Conservation (phyloP, 371 early-diverging fungal species). For the Sporodiniella umbellata region DNA sequence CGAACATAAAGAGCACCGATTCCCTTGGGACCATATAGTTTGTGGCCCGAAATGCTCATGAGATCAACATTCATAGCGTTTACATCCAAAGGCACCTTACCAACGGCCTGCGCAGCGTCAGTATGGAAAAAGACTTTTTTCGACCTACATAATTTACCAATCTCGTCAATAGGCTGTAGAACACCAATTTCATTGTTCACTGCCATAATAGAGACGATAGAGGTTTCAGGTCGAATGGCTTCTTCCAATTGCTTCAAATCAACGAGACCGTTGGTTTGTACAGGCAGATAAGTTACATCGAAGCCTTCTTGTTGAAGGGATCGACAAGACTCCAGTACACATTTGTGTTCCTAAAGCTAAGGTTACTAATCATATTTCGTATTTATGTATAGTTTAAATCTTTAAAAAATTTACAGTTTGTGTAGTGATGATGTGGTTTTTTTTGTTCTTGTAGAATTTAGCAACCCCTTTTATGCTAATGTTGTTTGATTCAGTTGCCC, state of each 20-base stretch:
- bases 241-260: constrained; percentile 75
- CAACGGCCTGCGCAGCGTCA: constrained; percentile 99
- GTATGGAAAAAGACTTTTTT: constrained; percentile 96
- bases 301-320: constrained; percentile 96
- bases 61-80: constrained; percentile 96
- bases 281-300: constrained; percentile 97
- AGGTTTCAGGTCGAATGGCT: constrained; percentile 92
- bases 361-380: too few species aligned
- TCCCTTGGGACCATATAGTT: constrained; percentile 99
- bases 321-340: constrained; percentile 98
- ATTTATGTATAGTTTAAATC: neutral
- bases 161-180: constrained; percentile 95
- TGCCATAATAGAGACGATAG: constrained; percentile 95
- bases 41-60: constrained; percentile 98
- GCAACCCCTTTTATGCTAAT: constrained; percentile 97
- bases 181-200: constrained; percentile 99
- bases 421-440: constrained; percentile 98
- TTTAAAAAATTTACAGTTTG: constrained; percentile 68
- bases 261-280: constrained; percentile 85
- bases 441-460: constrained; percentile 91
- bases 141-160: constrained; percentile 86
- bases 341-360: constrained; percentile 98
- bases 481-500: constrained; percentile 99
- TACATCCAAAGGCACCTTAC: constrained; percentile 97
- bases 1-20: constrained; percentile 97